phyloP scores from a whole-genome alignment of 257 asterid species.

The Linaria vulgaris region DNA sequence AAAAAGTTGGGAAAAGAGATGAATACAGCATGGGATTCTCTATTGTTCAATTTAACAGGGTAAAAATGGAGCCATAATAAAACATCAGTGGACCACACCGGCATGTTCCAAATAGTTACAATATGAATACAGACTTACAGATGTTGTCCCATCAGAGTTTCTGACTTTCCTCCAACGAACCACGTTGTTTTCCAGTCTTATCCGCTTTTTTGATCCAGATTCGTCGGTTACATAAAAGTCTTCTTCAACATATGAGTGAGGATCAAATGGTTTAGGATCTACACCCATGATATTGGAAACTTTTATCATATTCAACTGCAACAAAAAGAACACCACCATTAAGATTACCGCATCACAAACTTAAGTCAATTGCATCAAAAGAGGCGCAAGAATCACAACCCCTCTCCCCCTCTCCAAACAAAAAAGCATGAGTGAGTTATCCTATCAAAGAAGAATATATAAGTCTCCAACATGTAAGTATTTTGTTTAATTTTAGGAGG shows the following conservation, averaged over 20 bases:
- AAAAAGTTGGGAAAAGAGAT: no score
- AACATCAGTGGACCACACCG: neutral
- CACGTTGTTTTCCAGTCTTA: constrained; percentile 91
- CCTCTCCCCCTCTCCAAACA: no score
- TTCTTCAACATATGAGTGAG: constrained; percentile 82
- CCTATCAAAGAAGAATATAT: no score
- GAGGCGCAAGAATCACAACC: neutral
- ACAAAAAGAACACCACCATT: constrained; percentile 21
- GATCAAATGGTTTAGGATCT: constrained; percentile 90
- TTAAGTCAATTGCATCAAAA: neutral
- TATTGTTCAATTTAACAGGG: no score
- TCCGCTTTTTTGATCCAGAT: constrained; percentile 82
- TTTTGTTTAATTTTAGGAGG: no score
- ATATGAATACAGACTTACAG: constrained; percentile 56
- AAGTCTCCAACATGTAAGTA: no score
- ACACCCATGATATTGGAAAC: constrained; percentile 98
- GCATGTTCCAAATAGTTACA: constrained; percentile 11
- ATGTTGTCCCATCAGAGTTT: constrained; percentile 65
- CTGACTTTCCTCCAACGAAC: constrained; percentile 92
- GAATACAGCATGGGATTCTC: no score
- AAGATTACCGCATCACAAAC: neutral
- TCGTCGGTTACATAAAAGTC: constrained; percentile 86
- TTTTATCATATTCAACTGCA: constrained; percentile 98
- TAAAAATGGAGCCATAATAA: no score
- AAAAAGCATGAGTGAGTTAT: no score